Evolutionary conservation across 2,329 filamentous ascomycete genomes (phyloP).

Genomic region (Xylariomycetidae sp.): DNA sequence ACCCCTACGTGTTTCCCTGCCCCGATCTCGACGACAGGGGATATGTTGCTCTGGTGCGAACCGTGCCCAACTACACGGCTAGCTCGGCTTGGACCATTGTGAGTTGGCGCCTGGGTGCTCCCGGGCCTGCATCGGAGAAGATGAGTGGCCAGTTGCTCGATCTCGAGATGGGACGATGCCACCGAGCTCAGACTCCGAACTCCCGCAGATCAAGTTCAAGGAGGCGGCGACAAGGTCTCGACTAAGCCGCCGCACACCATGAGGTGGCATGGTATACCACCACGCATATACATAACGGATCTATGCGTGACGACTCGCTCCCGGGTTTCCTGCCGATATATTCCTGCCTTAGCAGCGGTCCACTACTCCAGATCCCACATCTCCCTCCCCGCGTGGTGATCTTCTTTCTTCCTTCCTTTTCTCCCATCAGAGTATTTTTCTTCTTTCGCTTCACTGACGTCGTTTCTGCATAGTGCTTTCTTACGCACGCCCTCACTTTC

Average conservation of each 20-base stretch:
- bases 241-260: background rate
- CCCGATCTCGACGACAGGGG: no score
- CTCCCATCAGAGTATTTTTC: background rate
- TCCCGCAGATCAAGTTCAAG: background rate
- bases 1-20: no score
- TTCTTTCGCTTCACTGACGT: constrained; percentile 1
- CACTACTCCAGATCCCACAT: no score
- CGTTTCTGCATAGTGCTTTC: background rate
- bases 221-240: background rate
- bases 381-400: no score
- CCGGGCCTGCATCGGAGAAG: background rate
- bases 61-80: no score
- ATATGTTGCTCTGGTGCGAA: no score
- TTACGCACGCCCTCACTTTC: background rate
- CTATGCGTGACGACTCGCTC: background rate
- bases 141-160: no score
- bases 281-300: background rate
- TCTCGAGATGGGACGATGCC: constrained; percentile 1
- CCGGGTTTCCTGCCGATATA: background rate
- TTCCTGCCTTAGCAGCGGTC: background rate
- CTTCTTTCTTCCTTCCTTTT: background rate
- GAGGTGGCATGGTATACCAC: background rate
- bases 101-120: background rate
- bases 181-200: background rate
- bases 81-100: background rate